Evolutionary conservation across 345 rosid genomes (phyloP).

Genomic region (Populus tremula): DNA sequence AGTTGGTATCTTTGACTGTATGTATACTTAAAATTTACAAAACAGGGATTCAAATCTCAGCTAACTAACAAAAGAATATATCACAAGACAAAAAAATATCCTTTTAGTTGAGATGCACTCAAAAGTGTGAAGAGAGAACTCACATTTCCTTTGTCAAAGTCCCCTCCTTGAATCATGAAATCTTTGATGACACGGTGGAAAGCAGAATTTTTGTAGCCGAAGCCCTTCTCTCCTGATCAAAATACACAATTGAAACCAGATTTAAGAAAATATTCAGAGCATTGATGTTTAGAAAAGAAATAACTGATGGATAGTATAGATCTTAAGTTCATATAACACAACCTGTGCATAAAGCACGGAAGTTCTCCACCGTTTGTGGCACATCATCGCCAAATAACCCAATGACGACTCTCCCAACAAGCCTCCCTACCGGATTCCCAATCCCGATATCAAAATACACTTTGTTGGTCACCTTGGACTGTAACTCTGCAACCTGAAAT

Average conservation of each 20-base stretch:
- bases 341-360: slow-evolving; percentile 98
- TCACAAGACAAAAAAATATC: background rate
- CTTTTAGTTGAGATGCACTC: background rate
- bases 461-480: slow-evolving; percentile 82
- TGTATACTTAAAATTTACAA: background rate
- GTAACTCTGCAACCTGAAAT: slow-evolving; percentile 47
- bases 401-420: slow-evolving; percentile 82
- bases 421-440: slow-evolving; percentile 88
- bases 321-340: background rate
- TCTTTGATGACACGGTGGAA: slow-evolving; percentile 94
- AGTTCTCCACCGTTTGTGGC: slow-evolving; percentile 91
- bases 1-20: background rate
- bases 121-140: slow-evolving; percentile 20
- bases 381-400: slow-evolving; percentile 95
- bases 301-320: background rate
- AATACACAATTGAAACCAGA: slow-evolving; percentile 7
- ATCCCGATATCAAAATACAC: slow-evolving; percentile 90
- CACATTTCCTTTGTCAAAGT: slow-evolving; percentile 97
- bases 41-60: background rate
- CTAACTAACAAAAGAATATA: background rate
- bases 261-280: background rate
- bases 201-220: slow-evolving; percentile 73
- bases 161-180: slow-evolving; percentile 99
- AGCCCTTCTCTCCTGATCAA: slow-evolving; percentile 88
- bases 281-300: background rate